Evolutionary conservation across 768 basidiomycete genomes (phyloP).

Genomic region (Tricholomella constricta): DNA sequence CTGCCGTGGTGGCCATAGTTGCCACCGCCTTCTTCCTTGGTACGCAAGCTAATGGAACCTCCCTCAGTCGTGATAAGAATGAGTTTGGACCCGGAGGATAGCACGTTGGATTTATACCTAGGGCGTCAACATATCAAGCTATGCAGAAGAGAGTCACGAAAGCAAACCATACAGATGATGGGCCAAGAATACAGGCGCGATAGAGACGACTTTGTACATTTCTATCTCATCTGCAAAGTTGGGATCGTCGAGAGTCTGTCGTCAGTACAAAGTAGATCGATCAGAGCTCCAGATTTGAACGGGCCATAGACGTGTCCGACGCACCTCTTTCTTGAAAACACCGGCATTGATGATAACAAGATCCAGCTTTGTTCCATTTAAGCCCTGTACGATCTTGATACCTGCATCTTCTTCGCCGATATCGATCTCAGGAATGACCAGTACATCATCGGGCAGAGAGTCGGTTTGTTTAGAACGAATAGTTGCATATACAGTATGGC

Average conservation of each 20-base stretch:
- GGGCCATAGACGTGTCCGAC: slow-evolving; percentile 5
- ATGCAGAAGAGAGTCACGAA: not conserved
- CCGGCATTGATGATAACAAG: slow-evolving; percentile 41
- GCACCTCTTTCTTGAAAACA: slow-evolving; percentile 40
- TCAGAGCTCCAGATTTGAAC: not conserved
- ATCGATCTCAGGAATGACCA: slow-evolving; percentile 40
- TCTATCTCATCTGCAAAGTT: slow-evolving; percentile 40
- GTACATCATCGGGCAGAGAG: slow-evolving; percentile 33
- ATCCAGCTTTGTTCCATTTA: slow-evolving; percentile 33
- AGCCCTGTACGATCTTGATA: slow-evolving; percentile 33
- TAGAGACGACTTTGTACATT: slow-evolving; percentile 48
- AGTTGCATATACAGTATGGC: slow-evolving; percentile 40
- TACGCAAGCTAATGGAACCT: slow-evolving; percentile 44
- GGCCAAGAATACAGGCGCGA: slow-evolving; percentile 42
- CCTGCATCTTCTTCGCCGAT: slow-evolving; percentile 35
- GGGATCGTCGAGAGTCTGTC: slow-evolving; percentile 37
- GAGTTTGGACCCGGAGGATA: slow-evolving; percentile 37
- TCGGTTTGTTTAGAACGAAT: slow-evolving; percentile 27
- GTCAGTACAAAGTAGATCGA: not conserved
- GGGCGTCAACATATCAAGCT: not conserved
- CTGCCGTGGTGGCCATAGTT: slow-evolving; percentile 52
- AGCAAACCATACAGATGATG: slow-evolving; percentile 23
- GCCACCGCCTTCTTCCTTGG: slow-evolving; percentile 45
- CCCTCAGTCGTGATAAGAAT: slow-evolving; percentile 48
- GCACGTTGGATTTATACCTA: slow-evolving; percentile 21